phyloP scores from a whole-genome alignment of 2,329 filamentous ascomycete genomes.

The Chalaropsis ovoidea region DNA sequence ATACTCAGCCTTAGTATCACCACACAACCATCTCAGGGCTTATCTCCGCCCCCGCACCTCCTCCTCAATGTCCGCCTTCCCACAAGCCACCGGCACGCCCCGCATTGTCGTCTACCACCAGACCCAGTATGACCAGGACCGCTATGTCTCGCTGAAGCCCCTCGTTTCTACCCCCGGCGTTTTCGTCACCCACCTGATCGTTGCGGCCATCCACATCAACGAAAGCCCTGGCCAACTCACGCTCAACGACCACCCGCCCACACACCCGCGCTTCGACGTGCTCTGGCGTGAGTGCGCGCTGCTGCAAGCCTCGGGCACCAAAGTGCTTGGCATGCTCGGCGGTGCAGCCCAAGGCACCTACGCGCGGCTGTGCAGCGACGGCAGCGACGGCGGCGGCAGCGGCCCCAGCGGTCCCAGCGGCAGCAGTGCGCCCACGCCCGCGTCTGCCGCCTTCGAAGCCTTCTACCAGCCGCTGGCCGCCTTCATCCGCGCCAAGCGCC shows the following conservation, averaged over 20 bases:
- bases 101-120: conserved; percentile 47
- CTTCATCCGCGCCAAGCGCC: conserved; percentile 48
- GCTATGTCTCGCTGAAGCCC: conserved; percentile 44
- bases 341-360: conserved; percentile 72
- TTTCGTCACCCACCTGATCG: conserved; percentile 65
- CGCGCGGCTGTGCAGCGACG: conserved; percentile 43
- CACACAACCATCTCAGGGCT: neutral
- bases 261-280: conserved; percentile 55
- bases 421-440: neutral
- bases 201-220: conserved; percentile 81
- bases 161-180: conserved; percentile 37
- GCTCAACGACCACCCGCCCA: conserved; percentile 68
- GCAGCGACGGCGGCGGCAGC: conserved; percentile 37
- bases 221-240: conserved; percentile 54
- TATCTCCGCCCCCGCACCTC: neutral
- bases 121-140: conserved; percentile 41
- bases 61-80: conserved; percentile 26
- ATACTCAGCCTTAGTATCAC: neutral
- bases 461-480: conserved; percentile 62
- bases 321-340: conserved; percentile 77
- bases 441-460: conserved; percentile 49
- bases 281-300: conserved; percentile 70
- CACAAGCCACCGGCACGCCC: conserved; percentile 30
- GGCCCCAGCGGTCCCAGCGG: neutral
- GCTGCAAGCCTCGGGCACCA: conserved; percentile 63